Evolutionary conservation across 148 eudicot species (phyloP).

Genomic region (Polygonum aviculare): DNA sequence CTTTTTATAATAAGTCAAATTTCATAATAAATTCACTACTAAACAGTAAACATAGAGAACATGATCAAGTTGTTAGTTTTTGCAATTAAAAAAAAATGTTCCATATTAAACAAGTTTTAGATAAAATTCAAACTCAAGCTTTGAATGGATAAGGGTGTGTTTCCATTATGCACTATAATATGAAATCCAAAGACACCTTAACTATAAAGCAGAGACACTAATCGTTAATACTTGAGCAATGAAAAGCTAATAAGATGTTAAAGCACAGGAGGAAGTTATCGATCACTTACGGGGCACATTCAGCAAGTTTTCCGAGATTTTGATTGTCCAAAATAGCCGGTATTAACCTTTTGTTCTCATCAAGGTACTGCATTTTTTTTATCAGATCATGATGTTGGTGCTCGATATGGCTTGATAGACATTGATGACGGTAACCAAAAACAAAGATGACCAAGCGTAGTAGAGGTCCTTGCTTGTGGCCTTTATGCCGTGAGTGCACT

Average conservation of each 20-base stretch:
- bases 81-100: not conserved
- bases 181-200: too few species aligned
- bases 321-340: conserved; percentile 93
- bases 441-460: too few species aligned
- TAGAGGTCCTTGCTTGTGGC: too few species aligned
- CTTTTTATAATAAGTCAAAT: not conserved
- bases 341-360: conserved; percentile 93
- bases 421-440: too few species aligned
- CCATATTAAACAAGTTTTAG: not conserved
- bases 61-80: not conserved
- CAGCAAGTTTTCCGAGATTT: conserved; percentile 91
- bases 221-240: not conserved
- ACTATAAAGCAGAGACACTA: not conserved
- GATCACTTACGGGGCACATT: conserved; percentile 89
- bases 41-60: not conserved
- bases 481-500: too few species aligned
- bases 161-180: too few species aligned
- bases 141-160: not conserved
- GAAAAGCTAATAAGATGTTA: not conserved
- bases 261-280: not conserved
- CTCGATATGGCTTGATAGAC: too few species aligned
- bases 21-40: not conserved
- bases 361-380: conserved; percentile 85
- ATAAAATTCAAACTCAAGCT: not conserved
- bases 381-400: too few species aligned